Percentiles rank a stretch among this genome's conserved stretches.
phyloP scores from a whole-genome alignment of 108 stramenopile genomes.

The Cyclotella choctawhatcheeana region DNA sequence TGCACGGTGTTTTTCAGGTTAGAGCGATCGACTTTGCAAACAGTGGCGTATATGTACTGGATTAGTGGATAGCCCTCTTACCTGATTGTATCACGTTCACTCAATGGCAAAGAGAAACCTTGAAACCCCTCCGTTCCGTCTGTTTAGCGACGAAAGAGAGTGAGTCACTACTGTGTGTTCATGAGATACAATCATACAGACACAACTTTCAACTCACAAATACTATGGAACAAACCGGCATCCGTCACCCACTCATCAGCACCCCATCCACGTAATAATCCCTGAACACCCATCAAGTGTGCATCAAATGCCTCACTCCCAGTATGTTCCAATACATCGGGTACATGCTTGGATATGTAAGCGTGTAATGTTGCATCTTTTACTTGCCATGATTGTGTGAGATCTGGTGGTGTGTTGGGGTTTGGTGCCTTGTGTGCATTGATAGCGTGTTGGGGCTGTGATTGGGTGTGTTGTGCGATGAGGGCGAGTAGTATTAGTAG shows the following conservation, averaged over 20 bases:
- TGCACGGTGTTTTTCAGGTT: background rate
- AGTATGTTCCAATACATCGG: constrained; percentile 70
- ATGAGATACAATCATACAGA: background rate
- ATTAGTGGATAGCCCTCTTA: too few species aligned
- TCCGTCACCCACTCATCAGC: constrained; percentile 54
- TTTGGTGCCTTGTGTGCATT: constrained; percentile 59
- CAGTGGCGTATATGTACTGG: too few species aligned
- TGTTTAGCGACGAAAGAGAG: background rate
- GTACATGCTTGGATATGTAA: constrained; percentile 61
- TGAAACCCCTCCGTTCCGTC: constrained; percentile 86
- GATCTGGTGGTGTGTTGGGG: constrained; percentile 38
- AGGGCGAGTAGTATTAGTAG: constrained; percentile 1
- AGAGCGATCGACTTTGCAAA: too few species aligned
- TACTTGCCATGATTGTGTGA: constrained; percentile 42
- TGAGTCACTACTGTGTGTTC: background rate
- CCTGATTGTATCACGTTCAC: constrained; percentile 58
- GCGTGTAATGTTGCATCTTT: constrained; percentile 55
- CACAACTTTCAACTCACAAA: constrained; percentile 43
- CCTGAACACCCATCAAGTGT: constrained; percentile 72
- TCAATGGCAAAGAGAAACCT: constrained; percentile 69
- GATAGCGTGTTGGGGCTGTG: constrained; percentile 7
- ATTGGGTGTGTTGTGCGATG: background rate
- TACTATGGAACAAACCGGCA: constrained; percentile 80
- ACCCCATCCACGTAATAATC: constrained; percentile 67
- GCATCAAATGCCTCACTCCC: constrained; percentile 76